phyloP scores from a whole-genome alignment of 2,329 filamentous ascomycete species.

The Trichoderma koningiopsis region DNA sequence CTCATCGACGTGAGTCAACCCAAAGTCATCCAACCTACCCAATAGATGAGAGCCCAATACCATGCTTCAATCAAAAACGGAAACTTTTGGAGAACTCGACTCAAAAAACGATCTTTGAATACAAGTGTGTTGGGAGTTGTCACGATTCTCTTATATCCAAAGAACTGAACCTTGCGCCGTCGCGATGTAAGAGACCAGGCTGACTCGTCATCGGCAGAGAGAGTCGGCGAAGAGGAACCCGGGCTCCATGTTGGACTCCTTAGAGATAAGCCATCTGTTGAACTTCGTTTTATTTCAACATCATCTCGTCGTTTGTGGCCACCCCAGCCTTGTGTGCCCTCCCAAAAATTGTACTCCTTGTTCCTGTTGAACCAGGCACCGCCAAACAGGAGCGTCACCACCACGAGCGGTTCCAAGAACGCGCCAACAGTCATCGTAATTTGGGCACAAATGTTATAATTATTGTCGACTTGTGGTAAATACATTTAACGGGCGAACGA shows the following conservation, averaged over 20 bases:
- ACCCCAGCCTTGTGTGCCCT: conserved; percentile 31
- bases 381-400: conserved; percentile 47
- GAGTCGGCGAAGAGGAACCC: conserved; percentile 33
- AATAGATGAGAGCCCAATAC: conserved; percentile 78
- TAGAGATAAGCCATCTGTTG: conserved; percentile 32
- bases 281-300: conserved; percentile 31
- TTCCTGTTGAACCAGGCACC: conserved; percentile 49
- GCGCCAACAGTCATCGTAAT: conserved; percentile 44
- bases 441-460: conserved; percentile 14
- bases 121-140: conserved; percentile 39
- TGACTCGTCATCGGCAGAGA: conserved; percentile 34
- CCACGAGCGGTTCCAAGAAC: conserved; percentile 46
- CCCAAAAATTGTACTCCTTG: conserved; percentile 40
- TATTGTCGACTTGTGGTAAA: conserved; percentile 20
- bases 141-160: conserved; percentile 38
- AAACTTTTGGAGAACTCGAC: conserved; percentile 63
- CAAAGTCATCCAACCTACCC: conserved; percentile 54
- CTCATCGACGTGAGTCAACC: neutral
- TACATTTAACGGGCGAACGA: conserved; percentile 1
- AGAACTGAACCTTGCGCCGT: conserved; percentile 39
- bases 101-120: conserved; percentile 38
- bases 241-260: conserved; percentile 32
- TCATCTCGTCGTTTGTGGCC: conserved; percentile 39
- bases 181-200: conserved; percentile 32
- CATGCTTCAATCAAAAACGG: conserved; percentile 75